Conservation (phyloP, 805 yeast genomes). For the Candida patagonica region DNA sequence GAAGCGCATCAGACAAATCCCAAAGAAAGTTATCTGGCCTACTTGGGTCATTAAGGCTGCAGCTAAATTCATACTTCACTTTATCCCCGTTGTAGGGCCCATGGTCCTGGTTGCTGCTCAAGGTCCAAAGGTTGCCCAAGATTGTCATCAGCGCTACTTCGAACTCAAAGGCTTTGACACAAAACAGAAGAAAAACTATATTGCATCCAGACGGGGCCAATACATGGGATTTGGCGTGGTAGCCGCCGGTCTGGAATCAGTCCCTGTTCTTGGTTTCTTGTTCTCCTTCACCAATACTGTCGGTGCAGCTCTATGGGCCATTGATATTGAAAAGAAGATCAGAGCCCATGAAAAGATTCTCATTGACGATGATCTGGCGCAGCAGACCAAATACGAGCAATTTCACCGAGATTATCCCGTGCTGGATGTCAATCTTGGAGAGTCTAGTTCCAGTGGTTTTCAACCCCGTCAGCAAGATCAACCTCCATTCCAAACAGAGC, state of each 20-base stretch:
- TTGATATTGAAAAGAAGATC: conserved; percentile 19
- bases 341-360: conserved; percentile 1
- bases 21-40: conserved; percentile 33
- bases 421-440: too few species aligned
- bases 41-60: conserved; percentile 33
- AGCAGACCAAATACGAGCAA: too few species aligned
- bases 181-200: conserved; percentile 31
- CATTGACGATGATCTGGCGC: too few species aligned
- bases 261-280: conserved; percentile 28
- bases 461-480: too few species aligned
- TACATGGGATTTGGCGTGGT: conserved; percentile 28
- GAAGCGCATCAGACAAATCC: conserved; percentile 28
- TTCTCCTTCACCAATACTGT: conserved; percentile 29
- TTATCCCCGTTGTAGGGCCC: conserved; percentile 55
- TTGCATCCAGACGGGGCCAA: conserved; percentile 22
- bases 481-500: too few species aligned
- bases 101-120: conserved; percentile 39
- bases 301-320: conserved; percentile 33
- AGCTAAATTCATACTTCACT: conserved; percentile 32
- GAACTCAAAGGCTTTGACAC: conserved; percentile 42
- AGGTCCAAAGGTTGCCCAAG: conserved; percentile 46
- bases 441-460: too few species aligned
- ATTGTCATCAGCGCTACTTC: conserved; percentile 48
- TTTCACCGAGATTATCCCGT: too few species aligned
- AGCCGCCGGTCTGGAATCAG: conserved; percentile 29